Percentiles rank a stretch among this genome's conserved stretches.
These are phyloP conservation scores for Beta macrorhiza DNA, from an alignment of 179 eudicot genomes.

Conservation along the genomic window DNA sequence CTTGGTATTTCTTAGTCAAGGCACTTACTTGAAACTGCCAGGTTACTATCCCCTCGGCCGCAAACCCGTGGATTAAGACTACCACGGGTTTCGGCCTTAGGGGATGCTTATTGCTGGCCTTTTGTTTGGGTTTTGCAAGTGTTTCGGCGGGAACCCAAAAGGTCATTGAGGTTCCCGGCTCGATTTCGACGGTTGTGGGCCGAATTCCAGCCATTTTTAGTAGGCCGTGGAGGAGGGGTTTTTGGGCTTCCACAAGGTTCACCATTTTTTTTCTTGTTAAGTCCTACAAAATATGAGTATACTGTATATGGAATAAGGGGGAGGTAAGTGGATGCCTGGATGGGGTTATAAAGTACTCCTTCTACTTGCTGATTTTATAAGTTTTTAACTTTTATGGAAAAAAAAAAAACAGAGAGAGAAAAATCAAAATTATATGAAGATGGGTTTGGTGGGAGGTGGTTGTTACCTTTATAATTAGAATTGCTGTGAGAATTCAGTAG, in stretches of 20 bases:
- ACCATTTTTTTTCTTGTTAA: constrained; percentile 47
- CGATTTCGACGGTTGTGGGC: constrained; percentile 57
- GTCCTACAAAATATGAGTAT: neutral
- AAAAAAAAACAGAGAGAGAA: too few relatives aligned
- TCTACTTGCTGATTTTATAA: neutral
- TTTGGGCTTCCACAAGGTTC: constrained; percentile 77
- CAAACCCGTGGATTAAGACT: constrained; percentile 86
- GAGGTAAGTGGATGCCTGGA: neutral
- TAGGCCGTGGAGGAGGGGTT: constrained; percentile 57
- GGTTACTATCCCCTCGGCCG: constrained; percentile 82
- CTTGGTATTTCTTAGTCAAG: constrained; percentile 62
- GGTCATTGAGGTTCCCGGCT: constrained; percentile 58
- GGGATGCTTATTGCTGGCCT: constrained; percentile 16
- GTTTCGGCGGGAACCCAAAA: constrained; percentile 81
- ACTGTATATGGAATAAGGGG: neutral
- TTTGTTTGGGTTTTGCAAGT: constrained; percentile 24
- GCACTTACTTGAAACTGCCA: constrained; percentile 89
- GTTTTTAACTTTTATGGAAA: neutral
- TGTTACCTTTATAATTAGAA: constrained; percentile 1
- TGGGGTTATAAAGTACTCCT: too few relatives aligned
- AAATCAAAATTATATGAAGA: neutral
- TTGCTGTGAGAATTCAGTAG: too few relatives aligned
- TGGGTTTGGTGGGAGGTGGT: constrained; percentile 42
- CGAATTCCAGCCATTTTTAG: constrained; percentile 82
- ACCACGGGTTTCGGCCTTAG: constrained; percentile 60